Evolutionary conservation across 768 basidiomycete species (phyloP).

Genomic region (Leccinum olivaceopallidum): DNA sequence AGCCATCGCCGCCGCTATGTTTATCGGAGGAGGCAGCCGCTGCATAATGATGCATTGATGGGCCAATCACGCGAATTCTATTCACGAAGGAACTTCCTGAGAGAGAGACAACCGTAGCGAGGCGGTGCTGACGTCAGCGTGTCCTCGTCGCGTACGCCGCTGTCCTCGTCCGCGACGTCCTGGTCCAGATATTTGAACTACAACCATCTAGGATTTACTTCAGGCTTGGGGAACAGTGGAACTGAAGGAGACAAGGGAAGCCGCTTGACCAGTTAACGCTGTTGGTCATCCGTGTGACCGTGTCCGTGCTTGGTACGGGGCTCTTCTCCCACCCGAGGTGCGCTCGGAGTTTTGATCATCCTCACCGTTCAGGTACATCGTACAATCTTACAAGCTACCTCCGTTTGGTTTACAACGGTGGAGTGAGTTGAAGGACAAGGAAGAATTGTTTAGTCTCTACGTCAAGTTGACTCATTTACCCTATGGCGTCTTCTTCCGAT

Average conservation of each 20-base stretch:
- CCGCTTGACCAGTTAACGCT: neutral
- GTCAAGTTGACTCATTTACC: no score
- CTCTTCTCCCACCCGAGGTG: neutral
- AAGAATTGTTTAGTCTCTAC: neutral
- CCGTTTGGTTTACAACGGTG: neutral
- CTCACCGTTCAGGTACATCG: neutral
- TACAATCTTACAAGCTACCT: neutral
- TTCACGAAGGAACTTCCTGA: neutral
- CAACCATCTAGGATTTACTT: no score
- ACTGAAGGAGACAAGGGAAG: neutral
- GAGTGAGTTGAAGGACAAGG: neutral
- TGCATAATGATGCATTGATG: neutral
- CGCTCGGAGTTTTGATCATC: neutral
- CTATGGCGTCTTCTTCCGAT: no score
- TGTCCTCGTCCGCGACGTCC: no score
- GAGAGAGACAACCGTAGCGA: no score
- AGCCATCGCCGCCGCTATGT: neutral
- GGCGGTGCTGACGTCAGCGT: no score
- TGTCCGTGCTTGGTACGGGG: no score
- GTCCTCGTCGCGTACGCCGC: no score
- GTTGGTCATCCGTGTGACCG: neutral
- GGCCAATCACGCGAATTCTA: neutral
- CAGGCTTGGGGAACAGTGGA: no score
- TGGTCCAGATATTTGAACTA: no score
- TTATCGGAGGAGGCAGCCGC: neutral